Base-by-base conservation (phyloP, 495 filamentous ascomycete genomes). In the Staphylotrichum tortipilum region DNA sequence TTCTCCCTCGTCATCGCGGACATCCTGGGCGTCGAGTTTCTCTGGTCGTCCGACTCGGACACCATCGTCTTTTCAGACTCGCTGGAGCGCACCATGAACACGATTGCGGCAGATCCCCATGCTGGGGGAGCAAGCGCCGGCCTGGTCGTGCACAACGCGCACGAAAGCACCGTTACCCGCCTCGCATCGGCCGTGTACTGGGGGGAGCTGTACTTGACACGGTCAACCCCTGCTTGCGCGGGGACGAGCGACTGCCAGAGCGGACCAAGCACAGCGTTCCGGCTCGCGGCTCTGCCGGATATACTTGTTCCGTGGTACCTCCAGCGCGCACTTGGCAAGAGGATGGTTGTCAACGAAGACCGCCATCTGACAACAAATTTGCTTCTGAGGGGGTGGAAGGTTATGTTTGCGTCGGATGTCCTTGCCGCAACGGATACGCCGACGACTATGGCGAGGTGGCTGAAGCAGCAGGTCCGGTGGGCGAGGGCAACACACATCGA, bases 281-380 rank as follows among this genome's bases (percentile, higher is more conserved):
- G 49, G 12, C 42, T 52, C 1, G 31, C 49, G 4, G 49, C 49
- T 14, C 42, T 52, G 2, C 35, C 42, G 3, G 49, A 34, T 2
- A 52, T 52, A 10, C 30, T 52, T 7, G 28, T 52, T 2, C 49
- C 49, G 7, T 52, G 49, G 49, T 52, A 52, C 22, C 42, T 46
- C 1, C 49, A 52, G 14, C 15, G 15, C 12, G 49, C 35, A 4
- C 39, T 52, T 4, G 49, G 49, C 22, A 52, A 52, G 42, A 41
- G 49, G 19, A 52, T 52, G 49, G 41, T 52, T n/a, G 49, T 52
- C 17, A 52, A 52, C 34, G 42, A 52, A 44, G 49, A 52, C 49
- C 42, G 49, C 15, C 49, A 52, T 41, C 29, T 52, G 10, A 52
- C 49, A 10, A 52, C 49, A 6, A 52, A 52, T n/a, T 18, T 52